Evolutionary conservation across 2,329 filamentous ascomycete species (phyloP).

Genomic region (Apiospora sp.): DNA sequence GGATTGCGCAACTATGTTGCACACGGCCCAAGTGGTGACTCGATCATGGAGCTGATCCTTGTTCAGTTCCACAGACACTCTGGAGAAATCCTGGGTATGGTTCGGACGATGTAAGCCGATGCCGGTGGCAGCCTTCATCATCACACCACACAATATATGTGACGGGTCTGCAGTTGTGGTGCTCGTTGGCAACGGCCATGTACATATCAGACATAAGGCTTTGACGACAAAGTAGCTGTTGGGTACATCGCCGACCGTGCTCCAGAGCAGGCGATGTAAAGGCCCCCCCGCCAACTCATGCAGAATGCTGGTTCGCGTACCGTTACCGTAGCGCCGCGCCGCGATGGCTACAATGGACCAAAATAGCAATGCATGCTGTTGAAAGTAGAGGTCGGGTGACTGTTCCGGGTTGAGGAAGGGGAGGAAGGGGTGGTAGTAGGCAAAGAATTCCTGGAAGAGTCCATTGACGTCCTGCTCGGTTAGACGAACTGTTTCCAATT

Average conservation of each 20-base stretch:
- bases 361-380: conserved; percentile 82
- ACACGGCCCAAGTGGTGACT: conserved; percentile 83
- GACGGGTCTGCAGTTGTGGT: conserved; percentile 82
- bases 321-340: conserved; percentile 72
- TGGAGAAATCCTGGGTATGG: conserved; percentile 83
- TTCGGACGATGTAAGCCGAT: conserved; percentile 83
- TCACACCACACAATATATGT: conserved; percentile 81
- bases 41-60: conserved; percentile 82
- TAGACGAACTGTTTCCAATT: conserved; percentile 69
- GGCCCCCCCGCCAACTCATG: conserved; percentile 70
- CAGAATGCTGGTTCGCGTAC: conserved; percentile 68
- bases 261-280: conserved; percentile 77
- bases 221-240: conserved; percentile 84
- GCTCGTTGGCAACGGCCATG: conserved; percentile 84
- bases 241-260: conserved; percentile 78
- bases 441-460: conserved; percentile 79
- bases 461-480: conserved; percentile 68
- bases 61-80: conserved; percentile 76
- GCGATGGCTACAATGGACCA: conserved; percentile 84
- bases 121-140: conserved; percentile 88
- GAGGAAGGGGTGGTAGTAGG: conserved; percentile 78
- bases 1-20: conserved; percentile 83
- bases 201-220: conserved; percentile 79
- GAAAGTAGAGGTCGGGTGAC: conserved; percentile 76
- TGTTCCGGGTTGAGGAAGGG: conserved; percentile 75